Conservation (phyloP, 306 rosid species). For the Quercus robur region DNA sequence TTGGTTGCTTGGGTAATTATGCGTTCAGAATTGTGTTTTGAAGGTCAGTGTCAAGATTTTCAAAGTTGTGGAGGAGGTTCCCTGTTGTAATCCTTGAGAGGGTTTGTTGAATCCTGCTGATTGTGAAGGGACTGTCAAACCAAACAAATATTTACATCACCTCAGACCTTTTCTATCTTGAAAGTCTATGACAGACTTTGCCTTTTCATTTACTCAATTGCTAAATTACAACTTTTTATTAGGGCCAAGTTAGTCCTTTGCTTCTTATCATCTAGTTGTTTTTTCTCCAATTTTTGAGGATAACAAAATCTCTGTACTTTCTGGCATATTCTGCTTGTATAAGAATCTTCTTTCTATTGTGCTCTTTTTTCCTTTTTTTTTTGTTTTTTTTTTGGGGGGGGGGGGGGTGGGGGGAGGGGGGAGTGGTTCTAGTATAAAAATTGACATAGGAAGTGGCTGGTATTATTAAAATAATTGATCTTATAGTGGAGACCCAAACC, state of each 20-base stretch:
- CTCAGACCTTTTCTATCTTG: background rate
- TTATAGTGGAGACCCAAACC: too few relatives aligned
- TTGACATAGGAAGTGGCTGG: background rate
- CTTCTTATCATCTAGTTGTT: background rate
- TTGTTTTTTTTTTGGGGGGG: too few relatives aligned
- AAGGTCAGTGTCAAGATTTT: background rate
- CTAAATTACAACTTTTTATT: background rate
- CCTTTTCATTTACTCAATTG: background rate
- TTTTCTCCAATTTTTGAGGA: background rate
- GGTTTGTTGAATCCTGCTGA: background rate
- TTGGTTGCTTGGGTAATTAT: background rate
- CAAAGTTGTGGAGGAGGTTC: background rate
- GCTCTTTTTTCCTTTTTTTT: too few relatives aligned
- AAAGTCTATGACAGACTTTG: too few relatives aligned
- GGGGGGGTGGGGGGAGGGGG: too few relatives aligned
- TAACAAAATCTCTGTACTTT: background rate
- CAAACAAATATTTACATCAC: too few relatives aligned
- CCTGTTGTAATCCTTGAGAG: background rate
- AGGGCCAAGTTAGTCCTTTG: background rate
- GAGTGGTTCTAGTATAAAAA: background rate
- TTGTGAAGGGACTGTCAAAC: too few relatives aligned
- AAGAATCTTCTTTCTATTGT: too few relatives aligned
- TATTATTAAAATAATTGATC: background rate
- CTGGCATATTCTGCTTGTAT: background rate
- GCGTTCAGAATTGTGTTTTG: background rate